Evolutionary conservation across 2,329 filamentous ascomycete genomes (phyloP).

Genomic region (Lithohypha guttulata): DNA sequence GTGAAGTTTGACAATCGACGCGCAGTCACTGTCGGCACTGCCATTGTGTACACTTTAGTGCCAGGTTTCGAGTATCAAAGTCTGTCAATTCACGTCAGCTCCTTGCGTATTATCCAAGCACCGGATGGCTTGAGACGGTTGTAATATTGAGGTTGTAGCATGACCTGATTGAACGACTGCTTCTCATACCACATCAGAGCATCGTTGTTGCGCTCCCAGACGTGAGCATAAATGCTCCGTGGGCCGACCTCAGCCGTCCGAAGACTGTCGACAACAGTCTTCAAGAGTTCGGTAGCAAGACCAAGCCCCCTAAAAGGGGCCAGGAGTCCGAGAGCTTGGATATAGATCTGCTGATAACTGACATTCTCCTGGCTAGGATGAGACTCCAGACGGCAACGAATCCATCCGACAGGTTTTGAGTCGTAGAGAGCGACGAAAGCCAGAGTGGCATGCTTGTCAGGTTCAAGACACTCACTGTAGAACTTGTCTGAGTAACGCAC

Average conservation of each 20-base stretch:
- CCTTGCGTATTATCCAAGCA: slow-evolving; percentile 39
- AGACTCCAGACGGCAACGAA: slow-evolving; percentile 37
- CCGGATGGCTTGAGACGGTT: slow-evolving; percentile 45
- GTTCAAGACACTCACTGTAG: slow-evolving; percentile 49
- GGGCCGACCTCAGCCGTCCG: slow-evolving; percentile 41
- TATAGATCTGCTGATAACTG: slow-evolving; percentile 41
- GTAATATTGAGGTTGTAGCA: slow-evolving; percentile 48
- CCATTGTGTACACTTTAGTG: no score
- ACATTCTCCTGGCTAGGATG: slow-evolving; percentile 12
- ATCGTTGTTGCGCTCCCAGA: slow-evolving; percentile 53
- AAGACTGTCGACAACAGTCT: slow-evolving; percentile 28
- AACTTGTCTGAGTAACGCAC: slow-evolving; percentile 52
- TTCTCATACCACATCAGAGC: slow-evolving; percentile 50
- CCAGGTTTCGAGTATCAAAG: no score
- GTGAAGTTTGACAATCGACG: no score
- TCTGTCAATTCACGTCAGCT: no score
- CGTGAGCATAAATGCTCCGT: slow-evolving; percentile 47
- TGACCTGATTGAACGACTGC: slow-evolving; percentile 45
- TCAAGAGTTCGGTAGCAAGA: slow-evolving; percentile 46
- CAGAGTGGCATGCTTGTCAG: slow-evolving; percentile 41
- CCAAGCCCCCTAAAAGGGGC: slow-evolving; percentile 49
- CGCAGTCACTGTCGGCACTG: no score
- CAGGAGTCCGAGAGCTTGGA: slow-evolving; percentile 49
- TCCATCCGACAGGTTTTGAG: slow-evolving; percentile 34
- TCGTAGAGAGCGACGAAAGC: slow-evolving; percentile 52